Conservation (phyloP, 768 basidiomycete genomes). For the Pleurotus pulmonarius region DNA sequence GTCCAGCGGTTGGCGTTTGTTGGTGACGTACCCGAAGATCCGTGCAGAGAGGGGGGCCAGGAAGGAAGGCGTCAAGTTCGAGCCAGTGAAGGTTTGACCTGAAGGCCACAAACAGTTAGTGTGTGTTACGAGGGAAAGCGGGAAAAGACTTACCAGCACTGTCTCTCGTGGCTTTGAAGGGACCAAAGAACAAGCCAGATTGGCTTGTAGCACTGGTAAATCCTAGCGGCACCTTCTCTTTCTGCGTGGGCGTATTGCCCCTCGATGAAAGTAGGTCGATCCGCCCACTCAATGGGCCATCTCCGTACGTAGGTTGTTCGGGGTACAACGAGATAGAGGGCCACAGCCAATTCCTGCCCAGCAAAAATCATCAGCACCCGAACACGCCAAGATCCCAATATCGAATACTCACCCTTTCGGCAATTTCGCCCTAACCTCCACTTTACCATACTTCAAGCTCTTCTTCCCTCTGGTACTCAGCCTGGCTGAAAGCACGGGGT, state of each 20-base stretch:
- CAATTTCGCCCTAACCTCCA: slow-evolving; percentile 60
- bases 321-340: slow-evolving; percentile 77
- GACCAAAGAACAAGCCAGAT: background rate
- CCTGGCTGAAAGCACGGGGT: slow-evolving; percentile 74
- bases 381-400: slow-evolving; percentile 29
- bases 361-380: slow-evolving; percentile 8
- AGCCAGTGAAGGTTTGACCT: slow-evolving; percentile 21
- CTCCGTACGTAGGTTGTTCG: slow-evolving; percentile 55
- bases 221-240: slow-evolving; percentile 9
- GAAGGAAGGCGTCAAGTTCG: slow-evolving; percentile 5
- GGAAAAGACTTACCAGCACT: background rate
- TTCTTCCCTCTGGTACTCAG: slow-evolving; percentile 64
- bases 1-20: slow-evolving; percentile 48
- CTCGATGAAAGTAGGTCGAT: slow-evolving; percentile 3
- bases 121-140: slow-evolving; percentile 6
- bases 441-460: slow-evolving; percentile 54
- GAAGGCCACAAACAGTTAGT: slow-evolving; percentile 11
- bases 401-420: slow-evolving; percentile 45
- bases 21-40: slow-evolving; percentile 47
- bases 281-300: slow-evolving; percentile 51
- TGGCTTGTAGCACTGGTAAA: slow-evolving; percentile 31
- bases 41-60: slow-evolving; percentile 13
- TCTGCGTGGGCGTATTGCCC: background rate
- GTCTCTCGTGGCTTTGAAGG: background rate
- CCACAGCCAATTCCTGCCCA: slow-evolving; percentile 62